These are phyloP conservation scores for Hanseniaspora lachancei DNA, from an alignment of 805 yeast species.

Conservation along the genomic window DNA sequence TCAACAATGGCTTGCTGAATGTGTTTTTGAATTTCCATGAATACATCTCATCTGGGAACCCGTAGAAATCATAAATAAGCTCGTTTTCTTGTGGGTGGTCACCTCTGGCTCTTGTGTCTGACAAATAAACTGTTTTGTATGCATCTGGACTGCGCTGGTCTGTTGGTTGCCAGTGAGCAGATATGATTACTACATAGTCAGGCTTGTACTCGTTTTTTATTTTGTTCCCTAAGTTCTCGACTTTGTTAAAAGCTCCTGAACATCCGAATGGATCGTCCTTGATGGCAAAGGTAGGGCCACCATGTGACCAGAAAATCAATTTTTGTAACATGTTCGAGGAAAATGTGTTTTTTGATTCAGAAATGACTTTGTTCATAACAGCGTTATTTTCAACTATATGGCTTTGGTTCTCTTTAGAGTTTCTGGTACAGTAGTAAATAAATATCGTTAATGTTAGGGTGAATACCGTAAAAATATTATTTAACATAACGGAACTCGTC, in stretches of 20 bases:
- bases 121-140: not conserved
- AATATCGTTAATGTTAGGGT: not conserved
- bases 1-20: slow-evolving; percentile 23
- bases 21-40: slow-evolving; percentile 42
- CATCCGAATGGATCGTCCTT: slow-evolving; percentile 36
- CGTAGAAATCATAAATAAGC: slow-evolving; percentile 61
- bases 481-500: not conserved
- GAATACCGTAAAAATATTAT: not conserved
- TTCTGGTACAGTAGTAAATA: not conserved
- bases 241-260: slow-evolving; percentile 44
- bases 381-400: not conserved
- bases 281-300: slow-evolving; percentile 70
- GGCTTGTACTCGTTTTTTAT: slow-evolving; percentile 44
- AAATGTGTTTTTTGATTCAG: not conserved
- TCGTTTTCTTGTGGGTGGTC: slow-evolving; percentile 31
- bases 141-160: slow-evolving; percentile 26
- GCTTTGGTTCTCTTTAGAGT: not conserved
- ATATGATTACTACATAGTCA: slow-evolving; percentile 49
- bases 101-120: slow-evolving; percentile 7
- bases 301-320: slow-evolving; percentile 62
- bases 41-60: slow-evolving; percentile 57
- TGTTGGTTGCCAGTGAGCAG: slow-evolving; percentile 65
- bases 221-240: slow-evolving; percentile 37
- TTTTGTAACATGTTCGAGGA: slow-evolving; percentile 29
- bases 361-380: not conserved